Evolutionary conservation across 495 filamentous ascomycete genomes (phyloP).

Genomic region (Tuber melanosporum): DNA sequence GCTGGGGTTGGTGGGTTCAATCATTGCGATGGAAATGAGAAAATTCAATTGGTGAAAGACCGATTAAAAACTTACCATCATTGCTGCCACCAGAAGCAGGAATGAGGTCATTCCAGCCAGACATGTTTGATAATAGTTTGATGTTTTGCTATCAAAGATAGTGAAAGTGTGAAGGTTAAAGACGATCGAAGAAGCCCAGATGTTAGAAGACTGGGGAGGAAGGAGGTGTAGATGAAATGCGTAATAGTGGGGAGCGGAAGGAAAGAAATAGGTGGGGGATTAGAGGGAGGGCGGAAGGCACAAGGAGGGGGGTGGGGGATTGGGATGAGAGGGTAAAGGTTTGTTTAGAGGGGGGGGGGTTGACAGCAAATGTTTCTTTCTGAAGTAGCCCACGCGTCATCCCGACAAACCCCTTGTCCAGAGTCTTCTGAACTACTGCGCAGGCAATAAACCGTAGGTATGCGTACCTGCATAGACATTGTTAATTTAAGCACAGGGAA

Average conservation of each 20-base stretch:
- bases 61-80: constrained; percentile 18
- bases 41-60: not conserved
- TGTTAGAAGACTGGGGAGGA: not conserved
- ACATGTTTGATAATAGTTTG: constrained; percentile 13
- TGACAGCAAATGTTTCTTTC: not conserved
- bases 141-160: not conserved
- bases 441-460: not conserved
- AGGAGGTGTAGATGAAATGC: not conserved
- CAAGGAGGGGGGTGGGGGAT: not conserved
- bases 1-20: not conserved
- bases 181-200: not conserved
- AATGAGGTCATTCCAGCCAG: constrained; percentile 28
- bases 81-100: not conserved
- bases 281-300: not conserved
- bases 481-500: not conserved
- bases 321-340: not conserved
- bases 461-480: not conserved
- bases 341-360: not conserved
- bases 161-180: not conserved
- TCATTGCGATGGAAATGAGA: not conserved
- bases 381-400: not conserved
- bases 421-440: not conserved
- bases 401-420: not conserved
- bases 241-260: not conserved
- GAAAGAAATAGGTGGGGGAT: not conserved